Evolutionary conservation across 441 rosid species (phyloP).

Genomic region (Cnidoscolus chayamansa): DNA sequence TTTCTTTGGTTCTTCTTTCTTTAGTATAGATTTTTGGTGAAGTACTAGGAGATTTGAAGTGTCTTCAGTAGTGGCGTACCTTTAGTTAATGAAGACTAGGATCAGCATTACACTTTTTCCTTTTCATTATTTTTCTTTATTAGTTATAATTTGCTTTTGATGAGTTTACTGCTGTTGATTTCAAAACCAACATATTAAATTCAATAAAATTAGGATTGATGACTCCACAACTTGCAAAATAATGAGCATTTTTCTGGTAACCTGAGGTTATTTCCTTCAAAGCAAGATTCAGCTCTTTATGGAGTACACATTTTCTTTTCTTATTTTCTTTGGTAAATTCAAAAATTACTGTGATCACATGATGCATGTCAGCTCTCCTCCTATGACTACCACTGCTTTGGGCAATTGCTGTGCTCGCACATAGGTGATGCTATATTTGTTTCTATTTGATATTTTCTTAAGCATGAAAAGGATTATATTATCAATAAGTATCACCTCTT

Average conservation of each 20-base stretch:
- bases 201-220: background rate
- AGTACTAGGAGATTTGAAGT: conserved; percentile 32
- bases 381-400: background rate
- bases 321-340: background rate
- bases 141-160: conserved; percentile 12
- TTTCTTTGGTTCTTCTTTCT: conserved; percentile 19
- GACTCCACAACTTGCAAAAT: background rate
- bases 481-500: background rate
- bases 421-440: background rate
- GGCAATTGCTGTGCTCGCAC: background rate
- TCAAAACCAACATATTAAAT: background rate
- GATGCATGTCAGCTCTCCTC: background rate
- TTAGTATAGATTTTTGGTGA: conserved; percentile 19
- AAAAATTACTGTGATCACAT: background rate
- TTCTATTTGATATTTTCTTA: background rate
- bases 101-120: conserved; percentile 27
- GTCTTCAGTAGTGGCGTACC: conserved; percentile 33
- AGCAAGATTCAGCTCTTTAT: background rate
- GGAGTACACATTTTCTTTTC: background rate
- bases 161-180: conserved; percentile 13
- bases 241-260: background rate
- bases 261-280: background rate
- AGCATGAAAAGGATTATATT: background rate
- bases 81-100: conserved; percentile 32
- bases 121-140: conserved; percentile 18